phyloP scores from a whole-genome alignment of 176 grass and related monocot genomes.

The Phoenix roebelenii region DNA sequence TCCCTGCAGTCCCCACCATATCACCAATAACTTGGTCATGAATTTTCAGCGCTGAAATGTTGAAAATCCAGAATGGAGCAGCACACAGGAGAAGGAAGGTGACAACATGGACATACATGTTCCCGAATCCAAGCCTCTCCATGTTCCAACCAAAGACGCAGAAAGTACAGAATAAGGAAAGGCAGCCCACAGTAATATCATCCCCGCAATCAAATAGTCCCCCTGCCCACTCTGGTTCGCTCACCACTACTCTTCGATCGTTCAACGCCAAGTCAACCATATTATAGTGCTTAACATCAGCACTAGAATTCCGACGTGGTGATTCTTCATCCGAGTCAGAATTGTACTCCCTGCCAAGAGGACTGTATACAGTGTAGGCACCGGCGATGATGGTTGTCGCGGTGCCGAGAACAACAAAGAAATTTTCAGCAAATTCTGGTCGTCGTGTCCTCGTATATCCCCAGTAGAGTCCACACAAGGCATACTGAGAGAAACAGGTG shows the following conservation, averaged over 20 bases:
- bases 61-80: constrained; percentile 61
- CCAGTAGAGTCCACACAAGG: constrained; percentile 62
- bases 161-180: constrained; percentile 55
- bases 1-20: constrained; percentile 31
- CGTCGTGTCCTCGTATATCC: constrained; percentile 25
- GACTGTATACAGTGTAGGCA: constrained; percentile 43
- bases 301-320: background rate
- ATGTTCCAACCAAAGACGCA: constrained; percentile 79
- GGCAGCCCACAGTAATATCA: constrained; percentile 4
- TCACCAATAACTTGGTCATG: constrained; percentile 31
- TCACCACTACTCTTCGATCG: background rate
- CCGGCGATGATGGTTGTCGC: constrained; percentile 39
- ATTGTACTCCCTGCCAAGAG: constrained; percentile 25
- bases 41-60: constrained; percentile 60
- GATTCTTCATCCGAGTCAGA: constrained; percentile 10
- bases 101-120: constrained; percentile 46
- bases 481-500: constrained; percentile 50
- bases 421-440: constrained; percentile 34
- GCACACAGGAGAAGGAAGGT: constrained; percentile 63
- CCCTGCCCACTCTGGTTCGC: constrained; percentile 55
- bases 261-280: background rate
- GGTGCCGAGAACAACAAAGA: constrained; percentile 37
- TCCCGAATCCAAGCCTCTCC: constrained; percentile 62
- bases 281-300: background rate
- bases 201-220: constrained; percentile 41